phyloP scores from a whole-genome alignment of 805 yeast species.

The Candida mattraensis region DNA sequence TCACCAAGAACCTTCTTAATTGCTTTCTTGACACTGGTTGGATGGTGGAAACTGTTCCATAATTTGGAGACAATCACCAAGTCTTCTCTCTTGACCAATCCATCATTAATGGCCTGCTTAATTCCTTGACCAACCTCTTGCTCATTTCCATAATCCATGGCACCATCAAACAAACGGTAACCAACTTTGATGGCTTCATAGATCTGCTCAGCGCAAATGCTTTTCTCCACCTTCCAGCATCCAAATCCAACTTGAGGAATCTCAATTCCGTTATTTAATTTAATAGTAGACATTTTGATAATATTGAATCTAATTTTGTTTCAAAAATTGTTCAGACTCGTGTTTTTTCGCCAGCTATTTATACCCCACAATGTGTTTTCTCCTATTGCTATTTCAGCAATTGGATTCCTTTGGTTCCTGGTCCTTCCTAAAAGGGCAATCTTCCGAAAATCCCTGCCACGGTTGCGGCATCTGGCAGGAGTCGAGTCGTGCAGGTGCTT shows the following conservation, averaged over 20 bases:
- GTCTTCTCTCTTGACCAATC: slow-evolving; percentile 72
- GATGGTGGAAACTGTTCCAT: slow-evolving; percentile 85
- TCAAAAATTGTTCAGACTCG: too few species aligned
- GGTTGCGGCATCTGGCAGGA: too few species aligned
- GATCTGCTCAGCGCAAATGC: slow-evolving; percentile 49
- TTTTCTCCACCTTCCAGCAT: slow-evolving; percentile 55
- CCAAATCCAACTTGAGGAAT: slow-evolving; percentile 60
- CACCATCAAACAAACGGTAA: slow-evolving; percentile 74
- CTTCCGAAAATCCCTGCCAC: too few species aligned
- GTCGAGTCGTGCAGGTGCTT: too few species aligned
- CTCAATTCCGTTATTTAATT: slow-evolving; percentile 33
- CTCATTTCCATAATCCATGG: slow-evolving; percentile 71
- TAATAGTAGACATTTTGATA: slow-evolving; percentile 20
- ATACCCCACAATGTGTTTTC: too few species aligned
- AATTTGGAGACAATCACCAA: slow-evolving; percentile 78
- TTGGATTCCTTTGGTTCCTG: too few species aligned
- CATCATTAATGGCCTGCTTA: slow-evolving; percentile 58
- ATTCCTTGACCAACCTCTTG: slow-evolving; percentile 66
- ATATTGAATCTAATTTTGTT: too few species aligned
- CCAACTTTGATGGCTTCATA: slow-evolving; percentile 86
- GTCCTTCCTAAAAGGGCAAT: too few species aligned
- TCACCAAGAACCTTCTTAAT: slow-evolving; percentile 65
- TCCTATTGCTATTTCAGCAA: too few species aligned
- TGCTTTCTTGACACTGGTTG: slow-evolving; percentile 67
- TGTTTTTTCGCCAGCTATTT: too few species aligned